Percentiles rank a stretch among this genome's conserved stretches.
Conservation (phyloP, 2,329 filamentous ascomycete species). For the Talaromyces sp. region DNA sequence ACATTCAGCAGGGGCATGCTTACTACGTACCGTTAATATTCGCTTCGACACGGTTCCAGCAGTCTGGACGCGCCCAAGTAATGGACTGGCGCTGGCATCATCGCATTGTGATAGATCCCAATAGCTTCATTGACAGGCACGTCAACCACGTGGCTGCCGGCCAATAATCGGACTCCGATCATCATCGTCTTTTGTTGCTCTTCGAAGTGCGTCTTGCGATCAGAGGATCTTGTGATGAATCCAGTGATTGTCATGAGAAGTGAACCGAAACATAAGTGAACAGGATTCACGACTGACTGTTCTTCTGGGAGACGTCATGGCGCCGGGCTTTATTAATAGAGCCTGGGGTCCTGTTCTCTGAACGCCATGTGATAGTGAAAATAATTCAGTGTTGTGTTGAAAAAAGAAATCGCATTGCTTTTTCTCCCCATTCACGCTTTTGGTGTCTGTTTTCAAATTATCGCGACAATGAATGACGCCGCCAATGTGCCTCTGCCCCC, state of each 20-base stretch:
- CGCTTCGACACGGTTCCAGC: no score
- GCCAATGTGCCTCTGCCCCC: constrained; percentile 3
- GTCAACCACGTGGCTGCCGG: neutral
- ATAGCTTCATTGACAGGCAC: neutral
- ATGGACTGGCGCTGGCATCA: neutral
- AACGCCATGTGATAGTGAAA: no score
- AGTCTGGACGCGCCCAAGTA: no score
- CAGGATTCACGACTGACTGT: no score
- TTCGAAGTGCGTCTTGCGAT: neutral
- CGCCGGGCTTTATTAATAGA: neutral
- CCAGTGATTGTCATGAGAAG: no score
- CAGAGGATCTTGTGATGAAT: neutral
- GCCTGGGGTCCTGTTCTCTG: no score
- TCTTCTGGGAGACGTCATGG: no score
- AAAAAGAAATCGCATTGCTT: no score
- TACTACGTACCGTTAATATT: no score
- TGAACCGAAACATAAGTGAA: no score
- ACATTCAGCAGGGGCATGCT: no score
- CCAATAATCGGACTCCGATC: neutral
- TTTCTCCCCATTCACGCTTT: neutral
- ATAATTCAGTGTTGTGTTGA: no score
- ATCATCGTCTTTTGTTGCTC: neutral
- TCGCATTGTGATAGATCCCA: neutral
- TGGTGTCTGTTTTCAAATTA: neutral
- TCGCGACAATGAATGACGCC: constrained; percentile 1